A percentile compares a stretch with the other conserved stretches of the same genome.
Evolutionary conservation across 2,329 filamentous ascomycete genomes (phyloP).

Genomic region (Aaosphaeria pasadenensis): DNA sequence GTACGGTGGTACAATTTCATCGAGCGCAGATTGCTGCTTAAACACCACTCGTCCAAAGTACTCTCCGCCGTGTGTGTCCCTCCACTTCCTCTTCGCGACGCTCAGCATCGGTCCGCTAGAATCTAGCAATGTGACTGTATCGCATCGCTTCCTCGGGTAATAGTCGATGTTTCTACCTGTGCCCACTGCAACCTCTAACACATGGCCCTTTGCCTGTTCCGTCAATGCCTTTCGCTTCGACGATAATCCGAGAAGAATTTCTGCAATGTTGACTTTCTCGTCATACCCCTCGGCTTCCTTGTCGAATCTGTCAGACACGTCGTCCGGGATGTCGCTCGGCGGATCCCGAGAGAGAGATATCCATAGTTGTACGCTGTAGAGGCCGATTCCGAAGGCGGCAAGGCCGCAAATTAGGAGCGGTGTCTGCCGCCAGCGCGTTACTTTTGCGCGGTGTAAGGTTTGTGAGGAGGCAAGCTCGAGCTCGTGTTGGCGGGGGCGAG

Average conservation of each 20-base stretch:
- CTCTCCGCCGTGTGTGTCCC: conserved; percentile 35
- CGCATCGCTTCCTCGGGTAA: conserved; percentile 40
- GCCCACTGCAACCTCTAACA: conserved; percentile 49
- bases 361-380: conserved; percentile 40
- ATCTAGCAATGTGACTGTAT: conserved; percentile 48
- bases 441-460: conserved; percentile 9
- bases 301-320: conserved; percentile 47
- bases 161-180: conserved; percentile 49
- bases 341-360: conserved; percentile 24
- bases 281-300: conserved; percentile 46
- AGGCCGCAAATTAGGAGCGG: conserved; percentile 30
- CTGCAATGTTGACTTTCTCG: conserved; percentile 44
- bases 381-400: conserved; percentile 38
- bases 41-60: conserved; percentile 40
- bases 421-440: conserved; percentile 28
- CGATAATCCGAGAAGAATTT: conserved; percentile 42
- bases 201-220: conserved; percentile 42
- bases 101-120: conserved; percentile 48
- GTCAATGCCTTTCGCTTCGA: conserved; percentile 40
- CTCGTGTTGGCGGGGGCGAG: too few relatives aligned
- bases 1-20: conserved; percentile 42
- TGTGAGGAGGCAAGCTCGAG: too few relatives aligned
- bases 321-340: conserved; percentile 29
- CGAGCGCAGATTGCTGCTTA: conserved; percentile 43
- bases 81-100: conserved; percentile 49